Conservation (phyloP, 495 filamentous ascomycete species). For the Geoglossum glabrum region DNA sequence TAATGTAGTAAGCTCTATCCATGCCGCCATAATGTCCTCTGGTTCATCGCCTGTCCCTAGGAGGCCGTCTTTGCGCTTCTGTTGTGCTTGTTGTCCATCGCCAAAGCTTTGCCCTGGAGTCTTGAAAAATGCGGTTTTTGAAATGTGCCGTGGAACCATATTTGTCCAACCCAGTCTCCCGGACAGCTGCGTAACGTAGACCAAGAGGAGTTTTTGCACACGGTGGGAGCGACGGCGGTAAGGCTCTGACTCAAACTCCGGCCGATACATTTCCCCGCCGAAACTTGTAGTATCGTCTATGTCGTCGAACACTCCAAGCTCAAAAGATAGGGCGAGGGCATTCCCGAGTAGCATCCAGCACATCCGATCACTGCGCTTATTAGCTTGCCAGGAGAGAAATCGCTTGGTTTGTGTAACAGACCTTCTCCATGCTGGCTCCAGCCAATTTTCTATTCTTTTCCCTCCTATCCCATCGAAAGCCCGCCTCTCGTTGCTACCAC, state of each 20-base stretch:
- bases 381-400: neutral
- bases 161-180: conserved; percentile 85
- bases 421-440: conserved; percentile 66
- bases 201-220: conserved; percentile 64
- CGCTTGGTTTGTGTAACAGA: neutral
- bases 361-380: conserved; percentile 67
- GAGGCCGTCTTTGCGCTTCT: neutral
- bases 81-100: neutral
- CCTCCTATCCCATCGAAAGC: conserved; percentile 26
- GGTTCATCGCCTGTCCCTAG: neutral
- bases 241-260: conserved; percentile 42
- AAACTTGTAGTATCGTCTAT: conserved; percentile 31
- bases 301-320: conserved; percentile 86
- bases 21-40: conserved; percentile 17
- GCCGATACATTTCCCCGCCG: conserved; percentile 25
- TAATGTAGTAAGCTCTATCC: conserved; percentile 74
- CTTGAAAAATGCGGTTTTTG: conserved; percentile 6
- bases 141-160: conserved; percentile 57
- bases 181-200: conserved; percentile 79
- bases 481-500: conserved; percentile 19
- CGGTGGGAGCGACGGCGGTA: conserved; percentile 63
- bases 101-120: neutral
- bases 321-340: conserved; percentile 72
- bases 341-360: conserved; percentile 95
- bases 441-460: conserved; percentile 74